Conservation (phyloP, 2,329 filamentous ascomycete genomes). For the Pseudocercospora cruenta region DNA sequence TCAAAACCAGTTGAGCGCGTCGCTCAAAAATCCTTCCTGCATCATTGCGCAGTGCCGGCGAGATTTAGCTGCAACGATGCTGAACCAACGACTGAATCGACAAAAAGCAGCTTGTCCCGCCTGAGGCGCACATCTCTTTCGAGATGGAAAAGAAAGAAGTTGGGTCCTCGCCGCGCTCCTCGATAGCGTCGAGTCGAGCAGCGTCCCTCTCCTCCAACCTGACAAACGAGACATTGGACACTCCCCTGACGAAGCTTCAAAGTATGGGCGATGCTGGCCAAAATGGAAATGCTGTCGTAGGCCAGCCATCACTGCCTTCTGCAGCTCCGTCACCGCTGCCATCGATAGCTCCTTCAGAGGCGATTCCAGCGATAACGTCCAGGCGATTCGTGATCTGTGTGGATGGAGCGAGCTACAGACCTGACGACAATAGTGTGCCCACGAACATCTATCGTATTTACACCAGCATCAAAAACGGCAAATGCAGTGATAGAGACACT, state of each 20-base stretch:
- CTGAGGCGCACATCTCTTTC: not conserved
- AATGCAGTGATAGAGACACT: slow-evolving; percentile 15
- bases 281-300: not conserved
- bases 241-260: not conserved
- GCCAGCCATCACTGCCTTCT: not conserved
- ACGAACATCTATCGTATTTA: slow-evolving; percentile 29
- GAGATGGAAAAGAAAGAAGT: slow-evolving; percentile 6
- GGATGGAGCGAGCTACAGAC: slow-evolving; percentile 25
- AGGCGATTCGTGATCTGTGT: slow-evolving; percentile 31
- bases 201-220: slow-evolving; percentile 2
- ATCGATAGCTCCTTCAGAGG: not conserved
- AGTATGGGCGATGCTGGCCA: not conserved
- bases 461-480: slow-evolving; percentile 23
- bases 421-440: slow-evolving; percentile 10
- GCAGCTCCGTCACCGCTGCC: slow-evolving; percentile 1
- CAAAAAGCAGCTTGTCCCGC: not conserved
- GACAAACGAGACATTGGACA: not conserved
- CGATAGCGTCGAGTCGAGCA: slow-evolving; percentile 3
- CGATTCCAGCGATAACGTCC: not conserved
- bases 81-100: slow-evolving; percentile 1
- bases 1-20: not conserved
- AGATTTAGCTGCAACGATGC: not conserved
- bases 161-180: slow-evolving; percentile 8
- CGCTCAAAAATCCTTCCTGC: slow-evolving; percentile 2
- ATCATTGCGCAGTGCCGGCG: slow-evolving; percentile 1